A percentile compares a stretch with the other conserved stretches of the same genome.
These are phyloP conservation scores for Termitomyces sp. DNA, from an alignment of 768 basidiomycete species.

Conservation along the genomic window DNA sequence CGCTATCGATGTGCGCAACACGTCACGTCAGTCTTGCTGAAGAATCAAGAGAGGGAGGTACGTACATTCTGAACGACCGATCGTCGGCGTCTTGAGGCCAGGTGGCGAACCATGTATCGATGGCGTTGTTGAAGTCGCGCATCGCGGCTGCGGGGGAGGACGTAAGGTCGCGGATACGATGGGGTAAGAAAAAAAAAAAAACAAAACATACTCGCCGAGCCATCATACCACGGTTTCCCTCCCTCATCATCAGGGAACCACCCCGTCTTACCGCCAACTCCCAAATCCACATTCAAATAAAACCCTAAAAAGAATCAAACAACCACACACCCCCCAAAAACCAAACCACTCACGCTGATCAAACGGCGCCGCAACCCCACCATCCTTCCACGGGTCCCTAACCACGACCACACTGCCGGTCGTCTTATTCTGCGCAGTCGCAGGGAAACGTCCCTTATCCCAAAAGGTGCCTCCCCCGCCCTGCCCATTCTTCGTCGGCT, in stretches of 20 bases:
- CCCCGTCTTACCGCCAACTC: constrained; percentile 78
- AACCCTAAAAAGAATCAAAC: constrained; percentile 39
- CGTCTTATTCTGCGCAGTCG: constrained; percentile 51
- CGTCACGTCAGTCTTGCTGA: too few relatives aligned
- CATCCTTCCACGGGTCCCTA: constrained; percentile 58
- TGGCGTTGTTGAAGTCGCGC: constrained; percentile 57
- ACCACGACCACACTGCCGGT: constrained; percentile 48
- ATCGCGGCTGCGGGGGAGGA: constrained; percentile 41
- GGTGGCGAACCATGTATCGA: constrained; percentile 60
- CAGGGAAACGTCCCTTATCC: constrained; percentile 58
- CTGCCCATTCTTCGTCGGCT: constrained; percentile 24
- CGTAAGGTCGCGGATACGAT: too few relatives aligned
- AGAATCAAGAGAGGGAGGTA: too few relatives aligned
- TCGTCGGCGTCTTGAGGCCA: constrained; percentile 60
- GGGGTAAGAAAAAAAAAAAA: neutral
- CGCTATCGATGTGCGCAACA: too few relatives aligned
- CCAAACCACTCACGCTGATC: constrained; percentile 54
- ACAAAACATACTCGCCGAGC: constrained; percentile 36
- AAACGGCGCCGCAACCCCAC: constrained; percentile 66
- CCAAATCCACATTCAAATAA: constrained; percentile 71
- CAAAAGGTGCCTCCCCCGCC: constrained; percentile 52
- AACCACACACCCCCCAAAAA: constrained; percentile 18
- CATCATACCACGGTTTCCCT: constrained; percentile 74
- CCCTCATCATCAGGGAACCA: constrained; percentile 85
- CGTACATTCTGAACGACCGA: constrained; percentile 64